Evolutionary conservation across 768 basidiomycete species (phyloP), one percentile per base, ranked within the genome.

Genomic region (Leucocoprinus leucothites): DNA sequence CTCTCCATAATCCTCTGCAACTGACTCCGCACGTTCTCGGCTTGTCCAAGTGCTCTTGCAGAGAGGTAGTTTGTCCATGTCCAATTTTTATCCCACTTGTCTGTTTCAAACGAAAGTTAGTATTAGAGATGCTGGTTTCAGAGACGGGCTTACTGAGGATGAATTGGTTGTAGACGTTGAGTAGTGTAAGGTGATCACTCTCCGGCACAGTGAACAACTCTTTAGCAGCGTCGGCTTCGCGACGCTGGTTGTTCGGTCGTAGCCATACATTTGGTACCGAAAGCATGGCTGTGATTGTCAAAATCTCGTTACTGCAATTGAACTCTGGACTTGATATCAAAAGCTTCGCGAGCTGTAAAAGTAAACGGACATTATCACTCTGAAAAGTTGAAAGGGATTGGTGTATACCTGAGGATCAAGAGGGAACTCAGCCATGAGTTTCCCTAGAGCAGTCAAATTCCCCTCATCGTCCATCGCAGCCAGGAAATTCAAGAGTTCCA

Each of bases 231-330:
- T 98, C 96, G 14, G 97, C 95, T 63, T 97, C 93, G 62, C 87
- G 89, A 51, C 91, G 79, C 56, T 88, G 86, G 62, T 88, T 91
- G 56, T 86, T 85, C 1, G 96, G 97, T 35, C 96, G 85, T 48
- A 96, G 71, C 87, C 94, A 98, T n/a, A 97, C 82, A 65, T 90
- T 97, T 0, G 97, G 94, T 0, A 96, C 93, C 18, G 94, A 97
- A 61, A 99, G 77, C 96, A 98, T 98, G 0, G 97, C 90, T 3
- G 92, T 93, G 57, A 99, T 91, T 1, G 91, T 94, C 53, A 99
- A 69, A 45, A 98, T 90, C 67, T 98, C 97, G 63, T 97, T 94
- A 57, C 91, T 94, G 73, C 96, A 98, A 56, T 85, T 85, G 75
- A 98, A 97, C 66, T 98, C 94, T 1, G 96, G 91, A 67, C 92